Evolutionary conservation across 1,284 basidiomycete genomes (phyloP), one percentile per base, ranked within the genome.

Genomic region (Omphalotus olearius): DNA sequence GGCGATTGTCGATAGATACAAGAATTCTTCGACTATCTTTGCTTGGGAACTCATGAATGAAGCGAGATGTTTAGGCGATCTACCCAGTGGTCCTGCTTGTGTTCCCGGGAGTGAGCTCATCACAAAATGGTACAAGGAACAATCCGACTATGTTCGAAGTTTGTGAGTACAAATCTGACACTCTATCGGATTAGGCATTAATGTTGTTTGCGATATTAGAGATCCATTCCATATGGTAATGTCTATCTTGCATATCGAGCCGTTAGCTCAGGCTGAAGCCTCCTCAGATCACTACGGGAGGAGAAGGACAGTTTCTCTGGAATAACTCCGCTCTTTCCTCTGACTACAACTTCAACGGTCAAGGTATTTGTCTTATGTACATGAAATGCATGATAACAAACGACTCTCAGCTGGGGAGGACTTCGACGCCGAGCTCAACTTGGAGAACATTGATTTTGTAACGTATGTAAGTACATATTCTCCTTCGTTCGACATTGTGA

Each of bases 1-100:
- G 50, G 73, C 71, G 2, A 73, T 82, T 46, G 77, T 82, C 25
- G 69, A 77, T 47, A 68, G 79, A 51, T 82, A 82, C 67, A 81
- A 78, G 60, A 59, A 67, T 45, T 79, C 76, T 0, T 65, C 72
- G 0, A 70, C 73, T 42, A 73, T 82, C 26, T 80, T 81, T 56
- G 78, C 79, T 0, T 81, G 78, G 79, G 78, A 82, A 59, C 68
- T 82, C 36, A 73, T 78, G 67, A 82, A 82, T 53, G 80, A 82
- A 60, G 77, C 79, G 0, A 72, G 79, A 6, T 82, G 79, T 60
- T 59, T 72, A 9, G 75, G 78, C n/a, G 79, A 82, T 45, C 65
- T 75, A 25, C 69, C 70, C 9, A 61, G 69, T 9, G 74, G 77
- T 9, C 70, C 78, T 0, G 61, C 62, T 33, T 82, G 78, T 59